Conservation (phyloP, 805 yeast genomes). For the Metschnikowia borealis region DNA sequence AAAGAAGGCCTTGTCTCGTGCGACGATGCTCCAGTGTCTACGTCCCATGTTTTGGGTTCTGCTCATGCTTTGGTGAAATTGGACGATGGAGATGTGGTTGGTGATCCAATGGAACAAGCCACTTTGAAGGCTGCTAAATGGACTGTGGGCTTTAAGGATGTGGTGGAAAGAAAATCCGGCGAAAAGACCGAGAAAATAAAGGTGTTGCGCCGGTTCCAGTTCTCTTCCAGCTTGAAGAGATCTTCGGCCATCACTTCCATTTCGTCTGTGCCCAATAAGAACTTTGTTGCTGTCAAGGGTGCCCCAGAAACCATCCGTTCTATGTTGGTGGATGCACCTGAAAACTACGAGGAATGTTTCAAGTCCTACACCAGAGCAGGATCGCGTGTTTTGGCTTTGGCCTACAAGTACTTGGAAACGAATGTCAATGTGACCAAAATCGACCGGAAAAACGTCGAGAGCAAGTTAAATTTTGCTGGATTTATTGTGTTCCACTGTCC, state of each 20-base stretch:
- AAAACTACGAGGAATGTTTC: slow-evolving; percentile 75
- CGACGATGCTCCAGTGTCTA: slow-evolving; percentile 63
- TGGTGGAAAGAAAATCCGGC: slow-evolving; percentile 46
- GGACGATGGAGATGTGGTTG: slow-evolving; percentile 96
- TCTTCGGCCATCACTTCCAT: slow-evolving; percentile 78
- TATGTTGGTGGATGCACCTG: slow-evolving; percentile 71
- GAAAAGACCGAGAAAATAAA: slow-evolving; percentile 47
- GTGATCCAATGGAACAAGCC: slow-evolving; percentile 99
- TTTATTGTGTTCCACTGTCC: slow-evolving; percentile 97
- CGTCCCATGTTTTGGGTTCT: slow-evolving; percentile 77
- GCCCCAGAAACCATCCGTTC: slow-evolving; percentile 93
- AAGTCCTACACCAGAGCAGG: slow-evolving; percentile 93
- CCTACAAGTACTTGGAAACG: slow-evolving; percentile 66
- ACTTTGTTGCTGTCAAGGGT: slow-evolving; percentile 88
- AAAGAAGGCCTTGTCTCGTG: slow-evolving; percentile 45
- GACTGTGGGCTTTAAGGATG: slow-evolving; percentile 75
- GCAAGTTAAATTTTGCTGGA: slow-evolving; percentile 75
- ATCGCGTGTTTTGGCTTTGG: slow-evolving; percentile 94
- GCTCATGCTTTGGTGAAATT: slow-evolving; percentile 93
- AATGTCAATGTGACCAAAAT: slow-evolving; percentile 50
- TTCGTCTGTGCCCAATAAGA: slow-evolving; percentile 40
- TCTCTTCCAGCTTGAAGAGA: slow-evolving; percentile 92
- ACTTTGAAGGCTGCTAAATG: slow-evolving; percentile 85
- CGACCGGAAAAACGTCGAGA: slow-evolving; percentile 74
- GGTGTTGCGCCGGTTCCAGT: slow-evolving; percentile 91